Percentiles rank a stretch among this genome's conserved stretches.
phyloP scores from a whole-genome alignment of 2,329 filamentous ascomycete species.

The Pseudogymnoascus sp. region DNA sequence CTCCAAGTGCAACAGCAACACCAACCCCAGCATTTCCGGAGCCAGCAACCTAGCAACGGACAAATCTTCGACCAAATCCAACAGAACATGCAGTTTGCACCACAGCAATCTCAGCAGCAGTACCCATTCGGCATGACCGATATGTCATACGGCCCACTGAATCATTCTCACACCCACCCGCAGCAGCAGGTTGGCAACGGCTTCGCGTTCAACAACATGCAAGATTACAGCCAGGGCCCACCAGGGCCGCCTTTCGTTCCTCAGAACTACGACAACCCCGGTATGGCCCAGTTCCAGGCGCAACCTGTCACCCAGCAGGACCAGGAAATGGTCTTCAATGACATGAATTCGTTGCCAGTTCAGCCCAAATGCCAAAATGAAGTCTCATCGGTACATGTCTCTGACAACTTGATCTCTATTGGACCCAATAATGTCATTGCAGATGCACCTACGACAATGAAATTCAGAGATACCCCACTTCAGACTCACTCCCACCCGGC shows the following conservation, averaged over 20 bases:
- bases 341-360: neutral
- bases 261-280: neutral
- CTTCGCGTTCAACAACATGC: neutral
- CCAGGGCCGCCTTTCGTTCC: neutral
- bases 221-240: neutral
- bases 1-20: neutral
- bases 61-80: constrained; percentile 1
- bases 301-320: neutral
- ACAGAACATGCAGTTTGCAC: neutral
- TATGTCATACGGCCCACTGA: neutral
- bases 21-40: neutral
- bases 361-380: neutral
- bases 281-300: neutral
- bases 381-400: neutral
- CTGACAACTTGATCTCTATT: neutral
- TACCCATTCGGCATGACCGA: neutral
- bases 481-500: neutral
- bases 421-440: neutral
- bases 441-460: neutral
- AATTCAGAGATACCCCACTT: neutral
- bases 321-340: neutral
- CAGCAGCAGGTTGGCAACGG: neutral
- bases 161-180: neutral
- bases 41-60: neutral
- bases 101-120: neutral